These are phyloP conservation scores for Trichosporon sp. DNA, from an alignment of 1,284 basidiomycete species.

Conservation along the genomic window DNA sequence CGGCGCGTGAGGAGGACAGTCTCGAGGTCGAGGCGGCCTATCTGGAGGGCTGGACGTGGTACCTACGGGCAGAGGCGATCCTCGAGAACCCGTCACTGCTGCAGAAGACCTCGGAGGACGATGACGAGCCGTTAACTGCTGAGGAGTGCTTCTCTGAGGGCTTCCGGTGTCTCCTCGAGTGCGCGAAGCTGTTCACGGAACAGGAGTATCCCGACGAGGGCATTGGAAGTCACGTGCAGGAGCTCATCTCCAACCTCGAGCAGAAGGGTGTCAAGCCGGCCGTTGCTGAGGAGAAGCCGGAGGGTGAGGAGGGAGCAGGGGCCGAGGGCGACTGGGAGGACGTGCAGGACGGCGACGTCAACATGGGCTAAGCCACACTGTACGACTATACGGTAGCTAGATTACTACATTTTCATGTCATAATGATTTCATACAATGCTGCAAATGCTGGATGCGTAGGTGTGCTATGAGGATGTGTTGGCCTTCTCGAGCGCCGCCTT, in stretches of 20 bases:
- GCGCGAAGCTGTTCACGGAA: slow-evolving; percentile 70
- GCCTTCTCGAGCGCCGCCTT: slow-evolving; percentile 22
- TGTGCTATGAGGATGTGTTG: slow-evolving; percentile 7
- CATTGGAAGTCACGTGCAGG: slow-evolving; percentile 74
- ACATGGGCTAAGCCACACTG: neutral
- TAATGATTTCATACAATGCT: slow-evolving; percentile 22
- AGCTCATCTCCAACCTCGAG: slow-evolving; percentile 72
- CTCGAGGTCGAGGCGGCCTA: slow-evolving; percentile 91
- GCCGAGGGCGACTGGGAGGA: slow-evolving; percentile 59
- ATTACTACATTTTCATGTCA: slow-evolving; percentile 8
- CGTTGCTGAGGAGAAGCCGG: slow-evolving; percentile 60
- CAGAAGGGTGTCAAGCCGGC: slow-evolving; percentile 69
- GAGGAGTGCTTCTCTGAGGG: slow-evolving; percentile 79
- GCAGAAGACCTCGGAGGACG: slow-evolving; percentile 27
- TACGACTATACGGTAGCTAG: neutral
- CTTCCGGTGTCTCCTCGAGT: slow-evolving; percentile 79
- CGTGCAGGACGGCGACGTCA: slow-evolving; percentile 59
- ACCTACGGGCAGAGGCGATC: slow-evolving; percentile 61
- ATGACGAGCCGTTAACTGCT: slow-evolving; percentile 65
- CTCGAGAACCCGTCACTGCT: slow-evolving; percentile 36
- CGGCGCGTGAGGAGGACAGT: slow-evolving; percentile 79
- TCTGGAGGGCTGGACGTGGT: slow-evolving; percentile 92
- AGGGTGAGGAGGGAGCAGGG: slow-evolving; percentile 48
- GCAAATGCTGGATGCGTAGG: neutral
- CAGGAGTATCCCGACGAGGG: slow-evolving; percentile 76